A percentile compares a stretch with the other conserved stretches of the same genome.
Conservation (phyloP, 2,329 filamentous ascomycete genomes). For the Ophiosphaerella narmari region DNA sequence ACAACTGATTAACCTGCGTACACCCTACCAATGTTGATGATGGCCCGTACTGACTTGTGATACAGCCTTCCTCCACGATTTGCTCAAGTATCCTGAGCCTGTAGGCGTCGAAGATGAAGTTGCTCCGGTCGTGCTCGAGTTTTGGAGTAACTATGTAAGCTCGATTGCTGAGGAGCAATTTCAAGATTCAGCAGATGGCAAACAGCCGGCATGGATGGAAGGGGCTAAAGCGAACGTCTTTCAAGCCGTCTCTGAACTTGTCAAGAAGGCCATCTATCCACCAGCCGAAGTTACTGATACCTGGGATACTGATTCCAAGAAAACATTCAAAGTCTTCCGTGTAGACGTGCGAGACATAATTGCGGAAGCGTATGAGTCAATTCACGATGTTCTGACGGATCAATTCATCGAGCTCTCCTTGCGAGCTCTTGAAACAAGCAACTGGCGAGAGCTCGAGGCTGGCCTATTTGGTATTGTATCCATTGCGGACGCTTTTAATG, state of each 20-base stretch:
- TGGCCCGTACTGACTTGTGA: conserved; percentile 6
- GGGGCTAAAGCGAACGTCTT: conserved; percentile 64
- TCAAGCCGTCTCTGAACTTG: conserved; percentile 68
- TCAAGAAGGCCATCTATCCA: conserved; percentile 72
- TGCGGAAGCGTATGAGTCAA: conserved; percentile 68
- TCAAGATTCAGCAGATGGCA: conserved; percentile 36
- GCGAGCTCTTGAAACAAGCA: conserved; percentile 45
- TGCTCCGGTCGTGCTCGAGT: conserved; percentile 75
- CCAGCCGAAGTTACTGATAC: conserved; percentile 59
- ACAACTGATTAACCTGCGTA: neutral
- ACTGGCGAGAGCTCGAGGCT: conserved; percentile 58
- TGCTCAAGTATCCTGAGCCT: conserved; percentile 69
- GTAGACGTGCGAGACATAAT: conserved; percentile 81
- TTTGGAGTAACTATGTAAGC: conserved; percentile 80
- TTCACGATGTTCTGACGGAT: conserved; percentile 52
- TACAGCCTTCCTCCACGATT: conserved; percentile 60
- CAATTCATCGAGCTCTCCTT: conserved; percentile 53
- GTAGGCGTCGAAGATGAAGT: conserved; percentile 75
- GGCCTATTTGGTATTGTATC: conserved; percentile 66
- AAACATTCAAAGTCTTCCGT: conserved; percentile 72
- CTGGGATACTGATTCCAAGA: conserved; percentile 73
- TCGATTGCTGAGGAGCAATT: conserved; percentile 62
- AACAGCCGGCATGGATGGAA: conserved; percentile 60
- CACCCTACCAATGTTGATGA: neutral
- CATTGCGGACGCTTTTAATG: conserved; percentile 68